Percentiles rank a stretch among this genome's conserved stretches.
These are phyloP conservation scores for Kitagawia praeruptora DNA, from an alignment of 129 eudicot genomes.

Conservation along the genomic window DNA sequence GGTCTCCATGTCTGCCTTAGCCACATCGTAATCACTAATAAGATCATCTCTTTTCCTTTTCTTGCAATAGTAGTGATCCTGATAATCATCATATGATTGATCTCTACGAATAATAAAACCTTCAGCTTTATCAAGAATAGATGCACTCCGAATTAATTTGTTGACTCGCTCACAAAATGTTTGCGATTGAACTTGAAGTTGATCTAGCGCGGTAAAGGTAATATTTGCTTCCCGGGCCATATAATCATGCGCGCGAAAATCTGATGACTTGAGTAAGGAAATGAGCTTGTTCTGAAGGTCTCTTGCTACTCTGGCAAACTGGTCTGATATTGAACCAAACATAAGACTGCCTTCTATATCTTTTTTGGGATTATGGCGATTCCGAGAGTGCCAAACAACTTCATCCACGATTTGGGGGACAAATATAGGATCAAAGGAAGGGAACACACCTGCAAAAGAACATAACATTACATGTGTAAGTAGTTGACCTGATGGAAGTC, in stretches of 20 bases:
- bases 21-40: slow-evolving; percentile 1
- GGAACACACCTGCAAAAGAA: slow-evolving; percentile 14
- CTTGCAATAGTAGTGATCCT: neutral
- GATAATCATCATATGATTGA: neutral
- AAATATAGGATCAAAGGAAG: slow-evolving; percentile 15
- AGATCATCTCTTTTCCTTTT: slow-evolving; percentile 17
- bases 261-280: slow-evolving; percentile 18
- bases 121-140: slow-evolving; percentile 14
- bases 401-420: neutral
- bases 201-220: slow-evolving; percentile 27
- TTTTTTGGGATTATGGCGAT: neutral
- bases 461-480: neutral
- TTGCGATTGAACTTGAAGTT: slow-evolving; percentile 3
- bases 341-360: slow-evolving; percentile 6
- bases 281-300: slow-evolving; percentile 20
- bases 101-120: slow-evolving; percentile 9
- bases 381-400: neutral
- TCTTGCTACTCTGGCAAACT: slow-evolving; percentile 22
- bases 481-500: neutral
- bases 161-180: slow-evolving; percentile 16
- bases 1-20: neutral
- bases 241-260: slow-evolving; percentile 14
- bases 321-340: slow-evolving; percentile 11
- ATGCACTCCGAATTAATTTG: slow-evolving; percentile 15
- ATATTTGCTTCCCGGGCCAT: slow-evolving; percentile 24